A percentile compares a stretch with the other conserved stretches of the same genome.
Conservation (phyloP, 345 rosid species). For the Cardiospermum halicacabum region DNA sequence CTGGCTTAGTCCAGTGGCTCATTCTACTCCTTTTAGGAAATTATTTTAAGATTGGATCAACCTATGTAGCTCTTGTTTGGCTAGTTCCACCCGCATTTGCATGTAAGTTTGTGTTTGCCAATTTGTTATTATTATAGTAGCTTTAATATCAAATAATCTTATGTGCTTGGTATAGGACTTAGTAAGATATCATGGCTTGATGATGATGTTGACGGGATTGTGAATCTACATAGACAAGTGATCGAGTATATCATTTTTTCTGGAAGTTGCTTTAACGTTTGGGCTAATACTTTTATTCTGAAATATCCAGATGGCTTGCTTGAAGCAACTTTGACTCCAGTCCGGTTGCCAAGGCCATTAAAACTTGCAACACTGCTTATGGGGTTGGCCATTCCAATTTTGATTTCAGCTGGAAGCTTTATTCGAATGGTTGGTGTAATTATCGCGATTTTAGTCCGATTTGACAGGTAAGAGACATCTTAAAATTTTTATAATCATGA, state of each 20-base stretch:
- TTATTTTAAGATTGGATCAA: slow-evolving; percentile 70
- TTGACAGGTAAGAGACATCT: slow-evolving; percentile 53
- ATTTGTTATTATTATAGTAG: slow-evolving; percentile 10
- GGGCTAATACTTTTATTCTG: slow-evolving; percentile 12
- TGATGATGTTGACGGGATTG: slow-evolving; percentile 6
- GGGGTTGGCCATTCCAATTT: slow-evolving; percentile 65
- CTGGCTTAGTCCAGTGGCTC: slow-evolving; percentile 86
- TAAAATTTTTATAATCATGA: not conserved
- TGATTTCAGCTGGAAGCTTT: slow-evolving; percentile 65
- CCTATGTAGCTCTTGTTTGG: slow-evolving; percentile 84
- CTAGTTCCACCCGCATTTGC: slow-evolving; percentile 91
- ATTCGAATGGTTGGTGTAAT: slow-evolving; percentile 49
- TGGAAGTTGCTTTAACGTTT: slow-evolving; percentile 4
- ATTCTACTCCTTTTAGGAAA: slow-evolving; percentile 63
- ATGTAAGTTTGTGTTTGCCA: slow-evolving; percentile 53
- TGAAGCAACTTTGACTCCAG: slow-evolving; percentile 88
- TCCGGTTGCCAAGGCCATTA: slow-evolving; percentile 80
- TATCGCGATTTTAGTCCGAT: slow-evolving; percentile 61
- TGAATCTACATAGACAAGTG: slow-evolving; percentile 2
- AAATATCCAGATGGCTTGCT: slow-evolving; percentile 72
- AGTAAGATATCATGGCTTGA: slow-evolving; percentile 4
- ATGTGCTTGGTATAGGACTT: not conserved
- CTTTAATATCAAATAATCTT: not conserved
- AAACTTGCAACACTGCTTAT: slow-evolving; percentile 80
- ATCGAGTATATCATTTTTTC: slow-evolving; percentile 1